Percentiles rank a stretch among this genome's conserved stretches.
phyloP scores from a whole-genome alignment of 2,329 filamentous ascomycete genomes.

The Neonectria neomacrospora region DNA sequence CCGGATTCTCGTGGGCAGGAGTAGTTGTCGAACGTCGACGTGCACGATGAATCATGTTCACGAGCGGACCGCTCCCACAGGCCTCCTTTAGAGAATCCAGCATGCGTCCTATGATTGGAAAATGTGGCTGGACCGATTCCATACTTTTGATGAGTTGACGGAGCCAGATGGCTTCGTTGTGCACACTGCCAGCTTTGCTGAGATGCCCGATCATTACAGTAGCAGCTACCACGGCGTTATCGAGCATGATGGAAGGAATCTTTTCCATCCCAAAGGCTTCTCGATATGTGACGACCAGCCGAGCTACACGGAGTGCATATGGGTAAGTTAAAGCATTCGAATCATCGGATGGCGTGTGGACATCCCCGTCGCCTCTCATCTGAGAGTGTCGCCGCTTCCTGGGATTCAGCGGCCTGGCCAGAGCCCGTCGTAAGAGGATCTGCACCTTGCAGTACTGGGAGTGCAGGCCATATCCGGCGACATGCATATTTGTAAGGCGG shows the following conservation, averaged over 20 bases:
- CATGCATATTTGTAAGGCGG: conserved; percentile 14
- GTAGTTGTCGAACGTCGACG: neutral
- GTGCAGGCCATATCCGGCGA: conserved; percentile 26
- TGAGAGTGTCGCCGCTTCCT: conserved; percentile 20
- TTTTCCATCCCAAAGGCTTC: conserved; percentile 29
- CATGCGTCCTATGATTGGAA: conserved; percentile 26
- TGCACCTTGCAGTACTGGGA: conserved; percentile 28
- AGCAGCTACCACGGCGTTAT: conserved; percentile 25
- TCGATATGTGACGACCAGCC: conserved; percentile 25
- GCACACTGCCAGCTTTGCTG: neutral
- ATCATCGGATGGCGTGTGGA: neutral
- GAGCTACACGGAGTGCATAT: conserved; percentile 25
- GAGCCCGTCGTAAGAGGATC: conserved; percentile 20
- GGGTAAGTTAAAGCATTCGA: conserved; percentile 5
- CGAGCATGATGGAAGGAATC: conserved; percentile 30
- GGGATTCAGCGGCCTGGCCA: neutral
- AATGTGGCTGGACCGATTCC: conserved; percentile 25
- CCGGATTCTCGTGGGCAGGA: neutral
- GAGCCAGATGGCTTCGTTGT: conserved; percentile 16
- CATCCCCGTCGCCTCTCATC: neutral
- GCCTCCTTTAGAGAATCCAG: conserved; percentile 18
- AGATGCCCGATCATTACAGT: conserved; percentile 21
- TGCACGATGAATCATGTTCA: neutral
- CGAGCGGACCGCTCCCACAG: conserved; percentile 4
- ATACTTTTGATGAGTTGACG: conserved; percentile 24